These are phyloP conservation scores for Trichoderma oligosporum DNA, from an alignment of 2,329 filamentous ascomycete species.

Conservation along the genomic window DNA sequence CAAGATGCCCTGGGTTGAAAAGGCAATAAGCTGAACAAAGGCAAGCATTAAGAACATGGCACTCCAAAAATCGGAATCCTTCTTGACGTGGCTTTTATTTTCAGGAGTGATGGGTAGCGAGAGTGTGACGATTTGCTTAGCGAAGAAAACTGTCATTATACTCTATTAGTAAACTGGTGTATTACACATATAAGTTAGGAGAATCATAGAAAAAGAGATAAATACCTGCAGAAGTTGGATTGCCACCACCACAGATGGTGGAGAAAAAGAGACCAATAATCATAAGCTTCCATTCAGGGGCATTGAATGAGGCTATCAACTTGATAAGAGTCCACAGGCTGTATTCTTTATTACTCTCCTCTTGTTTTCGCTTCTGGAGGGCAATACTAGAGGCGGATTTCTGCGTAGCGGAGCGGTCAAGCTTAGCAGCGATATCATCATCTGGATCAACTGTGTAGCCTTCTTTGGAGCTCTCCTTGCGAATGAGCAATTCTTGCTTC, in stretches of 20 bases:
- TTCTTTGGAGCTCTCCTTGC: conserved; percentile 41
- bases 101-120: conserved; percentile 50
- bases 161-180: neutral
- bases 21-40: conserved; percentile 67
- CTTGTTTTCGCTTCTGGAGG: conserved; percentile 52
- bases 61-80: conserved; percentile 81
- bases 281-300: conserved; percentile 67
- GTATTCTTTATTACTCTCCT: conserved; percentile 58
- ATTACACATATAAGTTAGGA: neutral
- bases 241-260: conserved; percentile 74
- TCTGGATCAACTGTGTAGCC: conserved; percentile 54
- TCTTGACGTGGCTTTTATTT: conserved; percentile 56
- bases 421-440: conserved; percentile 57
- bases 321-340: conserved; percentile 72
- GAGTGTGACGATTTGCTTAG: conserved; percentile 76
- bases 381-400: conserved; percentile 67
- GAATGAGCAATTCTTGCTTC: conserved; percentile 49
- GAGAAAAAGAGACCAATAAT: conserved; percentile 69
- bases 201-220: neutral
- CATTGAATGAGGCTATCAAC: conserved; percentile 78
- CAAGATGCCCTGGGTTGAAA: conserved; percentile 63
- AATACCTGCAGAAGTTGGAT: conserved; percentile 52
- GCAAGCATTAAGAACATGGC: conserved; percentile 86
- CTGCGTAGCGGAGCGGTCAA: conserved; percentile 53
- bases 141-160: conserved; percentile 66